A percentile compares a stretch with the other conserved stretches of the same genome.
Evolutionary conservation across 2,329 filamentous ascomycete genomes (phyloP).

Genomic region (Ramularia endophylla): DNA sequence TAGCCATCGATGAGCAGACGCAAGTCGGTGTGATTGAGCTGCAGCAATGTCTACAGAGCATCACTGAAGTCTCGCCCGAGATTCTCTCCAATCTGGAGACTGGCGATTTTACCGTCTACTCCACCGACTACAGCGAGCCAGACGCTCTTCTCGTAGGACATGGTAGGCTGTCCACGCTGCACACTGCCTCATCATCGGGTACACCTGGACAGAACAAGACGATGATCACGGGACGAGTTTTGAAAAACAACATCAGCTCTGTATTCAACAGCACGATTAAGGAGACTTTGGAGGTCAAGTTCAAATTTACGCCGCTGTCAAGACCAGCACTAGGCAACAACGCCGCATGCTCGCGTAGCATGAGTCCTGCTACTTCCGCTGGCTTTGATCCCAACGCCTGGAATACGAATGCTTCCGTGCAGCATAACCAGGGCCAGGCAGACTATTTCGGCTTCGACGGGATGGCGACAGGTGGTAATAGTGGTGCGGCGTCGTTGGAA

Average conservation of each 20-base stretch:
- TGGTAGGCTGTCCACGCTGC: slow-evolving; percentile 83
- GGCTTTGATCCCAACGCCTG: slow-evolving; percentile 69
- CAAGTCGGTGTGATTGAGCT: slow-evolving; percentile 86
- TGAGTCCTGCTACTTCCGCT: slow-evolving; percentile 52
- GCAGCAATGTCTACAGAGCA: slow-evolving; percentile 77
- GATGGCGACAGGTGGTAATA: slow-evolving; percentile 13
- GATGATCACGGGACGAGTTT: slow-evolving; percentile 83
- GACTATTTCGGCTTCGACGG: slow-evolving; percentile 26
- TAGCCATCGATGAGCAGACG: slow-evolving; percentile 70
- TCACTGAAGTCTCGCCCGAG: slow-evolving; percentile 76
- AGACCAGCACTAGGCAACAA: slow-evolving; percentile 58
- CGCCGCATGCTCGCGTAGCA: slow-evolving; percentile 53
- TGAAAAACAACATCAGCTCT: slow-evolving; percentile 66
- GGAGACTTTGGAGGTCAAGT: slow-evolving; percentile 88
- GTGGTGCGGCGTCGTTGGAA: slow-evolving; percentile 22
- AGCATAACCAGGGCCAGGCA: slow-evolving; percentile 40
- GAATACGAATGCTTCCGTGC: slow-evolving; percentile 59
- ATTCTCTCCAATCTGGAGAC: slow-evolving; percentile 64
- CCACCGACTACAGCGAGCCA: slow-evolving; percentile 92
- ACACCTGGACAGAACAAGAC: slow-evolving; percentile 57
- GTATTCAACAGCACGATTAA: slow-evolving; percentile 76
- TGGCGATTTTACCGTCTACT: slow-evolving; percentile 89
- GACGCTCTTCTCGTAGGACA: slow-evolving; percentile 91
- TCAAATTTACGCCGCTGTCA: slow-evolving; percentile 75
- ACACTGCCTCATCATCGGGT: slow-evolving; percentile 47